Percentiles rank a stretch among this genome's conserved stretches.
phyloP scores from a whole-genome alignment of 768 basidiomycete genomes.

The Omphalotus guepiniiformis region DNA sequence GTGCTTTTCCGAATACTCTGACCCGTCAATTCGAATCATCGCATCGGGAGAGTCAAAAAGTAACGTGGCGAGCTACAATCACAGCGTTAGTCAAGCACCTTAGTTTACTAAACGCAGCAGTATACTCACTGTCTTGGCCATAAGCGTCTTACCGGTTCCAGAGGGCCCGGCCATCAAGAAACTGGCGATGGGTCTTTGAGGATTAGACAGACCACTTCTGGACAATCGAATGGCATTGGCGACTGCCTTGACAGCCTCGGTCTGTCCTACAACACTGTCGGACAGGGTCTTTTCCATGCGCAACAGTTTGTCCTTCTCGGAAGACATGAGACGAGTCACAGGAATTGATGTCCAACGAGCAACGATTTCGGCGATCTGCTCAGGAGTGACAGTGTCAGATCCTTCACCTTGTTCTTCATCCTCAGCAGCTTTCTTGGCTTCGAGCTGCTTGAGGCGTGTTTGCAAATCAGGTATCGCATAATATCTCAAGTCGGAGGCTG shows the following conservation, averaged over 20 bases:
- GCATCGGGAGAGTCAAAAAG: slow-evolving; percentile 90
- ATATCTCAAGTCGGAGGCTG: slow-evolving; percentile 85
- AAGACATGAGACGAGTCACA: slow-evolving; percentile 79
- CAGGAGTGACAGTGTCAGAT: slow-evolving; percentile 73
- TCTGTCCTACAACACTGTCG: slow-evolving; percentile 81
- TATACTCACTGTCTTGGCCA: slow-evolving; percentile 77
- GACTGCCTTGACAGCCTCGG: slow-evolving; percentile 87
- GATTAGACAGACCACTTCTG: slow-evolving; percentile 88
- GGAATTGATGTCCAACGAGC: slow-evolving; percentile 92
- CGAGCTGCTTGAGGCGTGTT: slow-evolving; percentile 59
- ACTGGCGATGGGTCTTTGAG: slow-evolving; percentile 83
- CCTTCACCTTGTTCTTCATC: slow-evolving; percentile 56
- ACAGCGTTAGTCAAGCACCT: slow-evolving; percentile 5
- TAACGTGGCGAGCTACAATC: slow-evolving; percentile 70
- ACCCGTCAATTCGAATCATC: slow-evolving; percentile 90
- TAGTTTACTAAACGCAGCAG: background rate
- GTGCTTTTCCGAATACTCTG: slow-evolving; percentile 88
- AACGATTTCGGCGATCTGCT: slow-evolving; percentile 93
- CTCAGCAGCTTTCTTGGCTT: slow-evolving; percentile 69
- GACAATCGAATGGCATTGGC: slow-evolving; percentile 92
- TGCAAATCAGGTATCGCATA: slow-evolving; percentile 90
- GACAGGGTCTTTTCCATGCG: slow-evolving; percentile 82
- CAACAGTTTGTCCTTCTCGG: slow-evolving; percentile 86
- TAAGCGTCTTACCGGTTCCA: slow-evolving; percentile 86
- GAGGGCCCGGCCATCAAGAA: slow-evolving; percentile 84